Percentiles rank a stretch among this genome's conserved stretches.
phyloP scores from a whole-genome alignment of 179 eudicot species.

The Vitellaria paradoxa region DNA sequence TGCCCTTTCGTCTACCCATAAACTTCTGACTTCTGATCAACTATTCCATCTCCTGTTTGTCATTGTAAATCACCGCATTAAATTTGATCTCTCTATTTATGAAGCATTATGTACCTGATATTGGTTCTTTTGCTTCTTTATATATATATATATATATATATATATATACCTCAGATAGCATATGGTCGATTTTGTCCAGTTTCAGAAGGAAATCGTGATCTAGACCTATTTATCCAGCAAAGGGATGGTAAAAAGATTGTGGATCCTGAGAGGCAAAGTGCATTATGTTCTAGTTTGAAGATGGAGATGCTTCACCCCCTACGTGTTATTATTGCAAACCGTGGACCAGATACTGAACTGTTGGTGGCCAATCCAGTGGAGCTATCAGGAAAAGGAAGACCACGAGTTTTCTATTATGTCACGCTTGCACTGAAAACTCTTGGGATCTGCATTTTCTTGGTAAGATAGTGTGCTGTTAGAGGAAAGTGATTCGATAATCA shows the following conservation, averaged over 20 bases:
- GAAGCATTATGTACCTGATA: constrained; percentile 2
- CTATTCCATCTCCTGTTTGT: not conserved
- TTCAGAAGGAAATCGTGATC: constrained; percentile 53
- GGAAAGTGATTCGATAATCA: not conserved
- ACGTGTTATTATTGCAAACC: constrained; percentile 61
- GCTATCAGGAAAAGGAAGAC: constrained; percentile 69
- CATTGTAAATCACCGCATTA: not conserved
- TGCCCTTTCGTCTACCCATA: not conserved
- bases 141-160: no score
- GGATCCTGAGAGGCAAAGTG: constrained; percentile 45
- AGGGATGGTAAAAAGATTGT: constrained; percentile 68
- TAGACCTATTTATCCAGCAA: constrained; percentile 67
- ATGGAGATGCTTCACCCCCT: constrained; percentile 87
- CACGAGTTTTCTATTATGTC: constrained; percentile 75
- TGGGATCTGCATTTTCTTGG: constrained; percentile 77
- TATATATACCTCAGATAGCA: no score
- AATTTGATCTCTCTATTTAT: not conserved
- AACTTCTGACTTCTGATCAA: no score
- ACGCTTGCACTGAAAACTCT: constrained; percentile 74
- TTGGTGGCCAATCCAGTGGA: constrained; percentile 91
- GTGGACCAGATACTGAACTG: constrained; percentile 93
- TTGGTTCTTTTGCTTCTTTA: not conserved
- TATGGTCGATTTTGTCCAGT: constrained; percentile 64
- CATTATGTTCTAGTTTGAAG: constrained; percentile 51
- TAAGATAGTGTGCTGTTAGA: constrained; percentile 29